Base-by-base conservation (phyloP, 169 alveolate genomes). In the Ichthyophthirius multifiliis region DNA sequence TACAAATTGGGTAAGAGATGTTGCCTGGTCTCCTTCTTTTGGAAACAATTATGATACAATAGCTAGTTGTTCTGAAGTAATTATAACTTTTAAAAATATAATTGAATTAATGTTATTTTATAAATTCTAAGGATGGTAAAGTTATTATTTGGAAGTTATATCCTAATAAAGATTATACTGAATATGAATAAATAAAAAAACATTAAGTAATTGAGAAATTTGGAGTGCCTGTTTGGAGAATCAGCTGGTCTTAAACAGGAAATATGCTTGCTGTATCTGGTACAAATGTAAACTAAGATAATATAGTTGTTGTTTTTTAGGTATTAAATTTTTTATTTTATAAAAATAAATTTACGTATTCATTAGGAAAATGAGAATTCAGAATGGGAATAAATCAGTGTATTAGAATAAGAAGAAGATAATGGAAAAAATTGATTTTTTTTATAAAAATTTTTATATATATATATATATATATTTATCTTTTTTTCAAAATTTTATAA, bases 1-100 rank as follows among this genome's bases (percentile, higher is more conserved):
- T 79, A 79, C 86, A n/a, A 92, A 93, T 44, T 82, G 95, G 97
- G 96, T 95, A 30, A 78, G 98, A 64, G 98, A 92, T 48, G 96
- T 96, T 34, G 97, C 97, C 12, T 96, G 97, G 96, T 83, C 94
- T 75, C 95, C 97, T 23, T 88, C 88, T 16, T 75, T 91, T 18
- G 92, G 90, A 65, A 75, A 79, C 20, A 35, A 45, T 27, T 82
- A 81, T 30, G 93, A 91, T 46, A 74, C 85, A 62, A 83, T 93
- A 32, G 98, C 97, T 63, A 84, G 94, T 31, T 90, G 97, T 48
- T 43, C 76, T n/a, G 93, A 88, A 16, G 86, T 81, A 81, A 46
- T 31, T 12, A 39, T 43, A 43, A 27, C 27, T 44, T 20, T 15
- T 31, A 31, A 13, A 37, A 4, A 30, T 30, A 3, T 23, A 18